Evolutionary conservation across 768 basidiomycete species (phyloP).

Genomic region (Collybia nuda): DNA sequence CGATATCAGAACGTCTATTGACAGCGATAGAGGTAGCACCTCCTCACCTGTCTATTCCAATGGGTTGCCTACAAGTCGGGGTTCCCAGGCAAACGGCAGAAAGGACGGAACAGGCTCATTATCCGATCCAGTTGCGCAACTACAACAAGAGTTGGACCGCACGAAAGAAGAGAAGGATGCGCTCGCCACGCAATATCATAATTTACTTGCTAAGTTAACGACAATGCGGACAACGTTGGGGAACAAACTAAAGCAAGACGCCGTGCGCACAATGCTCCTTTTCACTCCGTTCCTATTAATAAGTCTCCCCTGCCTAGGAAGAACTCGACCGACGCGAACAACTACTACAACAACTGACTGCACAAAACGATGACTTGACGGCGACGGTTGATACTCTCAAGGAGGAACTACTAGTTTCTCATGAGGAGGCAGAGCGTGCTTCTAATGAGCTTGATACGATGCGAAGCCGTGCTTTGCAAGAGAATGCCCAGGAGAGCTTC

Average conservation of each 20-base stretch:
- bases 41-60: conserved; percentile 28
- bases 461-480: conserved; percentile 63
- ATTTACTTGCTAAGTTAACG: conserved; percentile 84
- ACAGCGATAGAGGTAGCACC: conserved; percentile 41
- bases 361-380: conserved; percentile 73
- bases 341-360: conserved; percentile 73
- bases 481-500: conserved; percentile 67
- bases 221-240: conserved; percentile 92
- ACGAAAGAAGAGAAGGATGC: conserved; percentile 85
- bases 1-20: conserved; percentile 40
- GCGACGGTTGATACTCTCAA: conserved; percentile 78
- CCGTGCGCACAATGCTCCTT: conserved; percentile 50
- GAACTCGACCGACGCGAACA: conserved; percentile 94
- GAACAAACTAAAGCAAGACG: conserved; percentile 94
- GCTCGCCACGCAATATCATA: conserved; percentile 83
- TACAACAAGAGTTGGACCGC: conserved; percentile 74
- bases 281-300: conserved; percentile 7
- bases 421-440: conserved; percentile 72
- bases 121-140: conserved; percentile 51
- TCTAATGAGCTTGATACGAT: conserved; percentile 69
- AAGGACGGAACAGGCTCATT: conserved; percentile 31
- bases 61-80: conserved; percentile 30
- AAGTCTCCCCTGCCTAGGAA: conserved; percentile 61
- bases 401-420: conserved; percentile 72
- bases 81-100: conserved; percentile 24